Base-by-base conservation (phyloP, 2,329 filamentous ascomycete genomes). In the Ophiostoma quercus region DNA sequence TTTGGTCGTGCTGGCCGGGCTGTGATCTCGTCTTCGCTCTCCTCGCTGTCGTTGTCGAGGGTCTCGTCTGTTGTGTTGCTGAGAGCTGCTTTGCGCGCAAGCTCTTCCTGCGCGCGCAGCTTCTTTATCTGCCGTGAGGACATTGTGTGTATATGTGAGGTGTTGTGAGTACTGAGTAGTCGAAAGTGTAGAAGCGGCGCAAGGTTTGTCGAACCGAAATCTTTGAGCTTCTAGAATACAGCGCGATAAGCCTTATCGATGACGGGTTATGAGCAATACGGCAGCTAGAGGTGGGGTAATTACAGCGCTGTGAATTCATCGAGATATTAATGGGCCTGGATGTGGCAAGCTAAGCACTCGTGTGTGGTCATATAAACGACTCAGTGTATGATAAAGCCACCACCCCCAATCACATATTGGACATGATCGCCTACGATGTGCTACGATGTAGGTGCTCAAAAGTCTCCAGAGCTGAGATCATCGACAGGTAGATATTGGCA, bases 81-180 rank as follows among this genome's bases (percentile, higher is more conserved):
- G 16, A 81, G 79, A 12, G 82, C 29, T 65, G 67, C 43, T 14
- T 54, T 54, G 51, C 67, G 77, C 69, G 16, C 43, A 43, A 68
- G 41, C 74, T 84, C 82, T 66, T 80, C 79, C 76, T 84, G 82
- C 76, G 83, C 80, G 70, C 83, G 83, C 41, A 85, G 78, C 76
- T 83, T 85, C 63, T 83, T 82, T 60, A 85, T 76, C 73, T 85
- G 84, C 65, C 84, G 78, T 69, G 78, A 84, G 19, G 84, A 85
- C 84, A 85, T 85, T 22, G 8, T 25, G 63, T 66, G 9, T 37
- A 3, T 25, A 19, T 66, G 37, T 43, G 29, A n/a, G 32, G 25
- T 63, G 16, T 19, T 25, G 25, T 62, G 3, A 32, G 5, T 25
- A 7, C 25, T 34, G 34, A 6, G 34, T 34, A 6, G 2, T 12